These are phyloP conservation scores for Lichtheimia hyalospora DNA, from an alignment of 371 early-diverging fungal genomes.

Conservation along the genomic window DNA sequence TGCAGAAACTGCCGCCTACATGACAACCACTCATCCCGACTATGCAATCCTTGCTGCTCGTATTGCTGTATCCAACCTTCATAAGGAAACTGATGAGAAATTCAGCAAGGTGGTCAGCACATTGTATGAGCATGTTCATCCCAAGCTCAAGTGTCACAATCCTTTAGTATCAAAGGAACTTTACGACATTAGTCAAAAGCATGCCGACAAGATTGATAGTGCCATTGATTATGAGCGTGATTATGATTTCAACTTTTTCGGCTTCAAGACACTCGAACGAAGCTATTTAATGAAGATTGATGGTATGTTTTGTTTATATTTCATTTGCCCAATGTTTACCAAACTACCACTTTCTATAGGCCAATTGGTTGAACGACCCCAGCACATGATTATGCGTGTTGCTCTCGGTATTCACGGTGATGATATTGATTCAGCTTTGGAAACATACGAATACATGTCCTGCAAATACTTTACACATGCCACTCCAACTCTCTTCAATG, in stretches of 20 bases:
- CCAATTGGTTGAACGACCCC: constrained; percentile 85
- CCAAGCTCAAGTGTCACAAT: constrained; percentile 73
- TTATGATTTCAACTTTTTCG: constrained; percentile 94
- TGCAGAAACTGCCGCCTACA: constrained; percentile 88
- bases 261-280: constrained; percentile 93
- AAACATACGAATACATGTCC: constrained; percentile 92
- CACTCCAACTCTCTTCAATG: constrained; percentile 95
- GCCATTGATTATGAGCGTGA: constrained; percentile 94
- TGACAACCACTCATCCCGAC: constrained; percentile 93
- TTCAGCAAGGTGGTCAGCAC: constrained; percentile 64
- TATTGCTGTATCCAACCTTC: constrained; percentile 87
- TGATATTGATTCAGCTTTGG: constrained; percentile 85
- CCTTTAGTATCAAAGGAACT: constrained; percentile 79
- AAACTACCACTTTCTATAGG: background rate
- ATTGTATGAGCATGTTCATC: constrained; percentile 75
- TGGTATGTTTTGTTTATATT: constrained; percentile 31
- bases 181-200: constrained; percentile 57
- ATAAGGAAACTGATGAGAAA: constrained; percentile 87
- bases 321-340: background rate
- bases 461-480: constrained; percentile 93
- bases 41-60: constrained; percentile 92
- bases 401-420: constrained; percentile 91
- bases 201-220: constrained; percentile 81
- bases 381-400: constrained; percentile 97
- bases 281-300: constrained; percentile 88